These are phyloP conservation scores for Ophiognomonia clavigignenti-juglandacearum DNA, from an alignment of 2,329 filamentous ascomycete genomes.

Conservation along the genomic window DNA sequence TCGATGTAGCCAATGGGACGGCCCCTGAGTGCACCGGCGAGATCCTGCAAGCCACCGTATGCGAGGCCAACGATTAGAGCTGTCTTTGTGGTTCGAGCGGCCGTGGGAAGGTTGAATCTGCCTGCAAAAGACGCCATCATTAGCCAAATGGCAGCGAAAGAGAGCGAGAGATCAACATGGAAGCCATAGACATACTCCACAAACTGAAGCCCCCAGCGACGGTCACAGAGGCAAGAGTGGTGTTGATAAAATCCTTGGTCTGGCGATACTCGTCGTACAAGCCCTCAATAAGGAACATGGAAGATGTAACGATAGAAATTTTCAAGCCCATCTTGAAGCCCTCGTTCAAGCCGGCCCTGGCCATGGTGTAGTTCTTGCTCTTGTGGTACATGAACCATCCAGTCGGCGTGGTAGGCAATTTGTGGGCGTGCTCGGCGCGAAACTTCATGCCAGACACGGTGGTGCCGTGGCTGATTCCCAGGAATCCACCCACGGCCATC, in stretches of 20 bases:
- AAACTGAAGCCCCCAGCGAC: slow-evolving; percentile 84
- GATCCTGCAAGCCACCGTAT: slow-evolving; percentile 80
- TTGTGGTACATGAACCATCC: slow-evolving; percentile 99
- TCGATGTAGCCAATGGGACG: slow-evolving; percentile 72
- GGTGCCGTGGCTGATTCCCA: slow-evolving; percentile 70
- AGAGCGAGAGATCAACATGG: neutral
- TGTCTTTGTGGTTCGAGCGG: slow-evolving; percentile 72
- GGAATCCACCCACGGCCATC: slow-evolving; percentile 61
- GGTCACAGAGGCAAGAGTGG: slow-evolving; percentile 74
- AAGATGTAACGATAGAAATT: slow-evolving; percentile 66
- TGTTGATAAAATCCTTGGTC: slow-evolving; percentile 72
- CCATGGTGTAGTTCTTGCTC: slow-evolving; percentile 87
- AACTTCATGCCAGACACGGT: slow-evolving; percentile 75
- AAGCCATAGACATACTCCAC: slow-evolving; percentile 59
- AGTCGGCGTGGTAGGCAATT: slow-evolving; percentile 72
- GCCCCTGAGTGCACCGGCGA: slow-evolving; percentile 62
- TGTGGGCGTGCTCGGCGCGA: slow-evolving; percentile 93
- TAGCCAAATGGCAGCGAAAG: slow-evolving; percentile 4
- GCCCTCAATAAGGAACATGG: slow-evolving; percentile 80
- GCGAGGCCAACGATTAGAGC: slow-evolving; percentile 73
- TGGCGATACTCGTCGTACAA: slow-evolving; percentile 71
- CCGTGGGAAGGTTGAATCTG: slow-evolving; percentile 71
- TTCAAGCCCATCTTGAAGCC: slow-evolving; percentile 69
- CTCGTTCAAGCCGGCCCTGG: slow-evolving; percentile 72
- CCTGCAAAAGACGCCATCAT: slow-evolving; percentile 41